Evolutionary conservation across 208 protist species (phyloP).

Genomic region (Vickermania spadyakhi): DNA sequence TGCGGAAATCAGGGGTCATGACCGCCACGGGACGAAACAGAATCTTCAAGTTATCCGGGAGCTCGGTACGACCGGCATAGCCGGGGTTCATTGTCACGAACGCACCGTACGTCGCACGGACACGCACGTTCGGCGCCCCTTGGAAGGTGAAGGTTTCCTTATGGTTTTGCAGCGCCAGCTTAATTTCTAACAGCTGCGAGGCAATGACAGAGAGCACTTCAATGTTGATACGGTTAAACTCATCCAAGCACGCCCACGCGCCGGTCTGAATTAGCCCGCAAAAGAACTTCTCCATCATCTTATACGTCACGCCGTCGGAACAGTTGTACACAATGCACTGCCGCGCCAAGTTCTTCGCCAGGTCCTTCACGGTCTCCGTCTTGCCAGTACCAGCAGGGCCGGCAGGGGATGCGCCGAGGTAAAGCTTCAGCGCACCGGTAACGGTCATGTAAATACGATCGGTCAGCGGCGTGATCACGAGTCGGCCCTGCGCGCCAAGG

Average conservation of each 20-base stretch:
- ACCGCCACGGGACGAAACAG: slow-evolving; percentile 97
- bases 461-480: slow-evolving; percentile 97
- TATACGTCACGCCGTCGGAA: slow-evolving; percentile 95
- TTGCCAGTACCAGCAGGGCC: slow-evolving; percentile 97
- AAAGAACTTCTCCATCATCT: slow-evolving; percentile 98
- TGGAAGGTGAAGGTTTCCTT: slow-evolving; percentile 90
- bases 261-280: slow-evolving; percentile 94
- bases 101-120: slow-evolving; percentile 92
- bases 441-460: slow-evolving; percentile 98
- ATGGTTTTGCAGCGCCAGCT: slow-evolving; percentile 89
- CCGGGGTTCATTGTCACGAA: slow-evolving; percentile 99
- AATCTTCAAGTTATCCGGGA: slow-evolving; percentile 98
- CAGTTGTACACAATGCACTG: slow-evolving; percentile 98
- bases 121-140: slow-evolving; percentile 90
- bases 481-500: slow-evolving; percentile 91
- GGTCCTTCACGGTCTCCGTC: slow-evolving; percentile 96
- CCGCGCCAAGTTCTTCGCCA: slow-evolving; percentile 93
- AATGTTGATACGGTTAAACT: slow-evolving; percentile 99
- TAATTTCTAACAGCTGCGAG: slow-evolving; percentile 95
- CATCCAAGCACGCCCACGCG: slow-evolving; percentile 98
- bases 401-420: slow-evolving; percentile 91
- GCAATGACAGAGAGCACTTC: slow-evolving; percentile 98
- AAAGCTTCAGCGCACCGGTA: slow-evolving; percentile 93
- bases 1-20: slow-evolving; percentile 97
- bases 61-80: slow-evolving; percentile 97